Evolutionary conservation across 2,329 filamentous ascomycete species (phyloP).

Genomic region (Thielaviopsis ethacetica): DNA sequence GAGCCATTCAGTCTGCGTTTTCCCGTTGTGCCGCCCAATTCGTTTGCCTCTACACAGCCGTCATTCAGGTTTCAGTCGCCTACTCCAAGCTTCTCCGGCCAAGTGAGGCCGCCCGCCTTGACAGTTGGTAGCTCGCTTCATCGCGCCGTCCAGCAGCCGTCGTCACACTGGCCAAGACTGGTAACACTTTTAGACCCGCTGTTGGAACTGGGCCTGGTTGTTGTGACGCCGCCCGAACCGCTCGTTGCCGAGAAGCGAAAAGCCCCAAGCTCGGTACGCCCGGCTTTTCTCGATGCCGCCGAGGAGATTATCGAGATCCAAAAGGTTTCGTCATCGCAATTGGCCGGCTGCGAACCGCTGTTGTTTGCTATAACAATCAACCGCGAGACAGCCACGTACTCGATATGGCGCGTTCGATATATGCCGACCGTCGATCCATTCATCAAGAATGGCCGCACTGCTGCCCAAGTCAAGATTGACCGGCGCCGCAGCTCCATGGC

Average conservation of each 20-base stretch:
- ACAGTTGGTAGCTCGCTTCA: constrained; percentile 45
- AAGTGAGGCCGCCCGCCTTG: constrained; percentile 37
- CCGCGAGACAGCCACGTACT: constrained; percentile 57
- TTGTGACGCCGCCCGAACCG: constrained; percentile 39
- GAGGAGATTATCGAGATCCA: constrained; percentile 81
- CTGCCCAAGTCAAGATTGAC: constrained; percentile 25
- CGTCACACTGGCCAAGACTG: constrained; percentile 53
- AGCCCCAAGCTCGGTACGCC: constrained; percentile 23
- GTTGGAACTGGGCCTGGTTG: constrained; percentile 65
- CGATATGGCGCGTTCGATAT: constrained; percentile 71
- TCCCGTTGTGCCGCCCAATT: constrained; percentile 58
- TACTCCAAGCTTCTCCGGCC: constrained; percentile 29
- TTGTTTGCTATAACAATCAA: constrained; percentile 72
- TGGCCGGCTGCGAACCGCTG: constrained; percentile 30
- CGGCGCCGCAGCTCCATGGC: constrained; percentile 49
- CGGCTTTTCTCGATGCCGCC: constrained; percentile 47
- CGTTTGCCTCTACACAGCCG: constrained; percentile 58
- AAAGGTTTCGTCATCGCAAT: constrained; percentile 39
- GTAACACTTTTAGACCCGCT: constrained; percentile 78
- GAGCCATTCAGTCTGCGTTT: constrained; percentile 21
- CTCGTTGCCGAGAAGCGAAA: constrained; percentile 15
- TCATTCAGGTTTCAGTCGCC: constrained; percentile 24
- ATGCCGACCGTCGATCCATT: constrained; percentile 48
- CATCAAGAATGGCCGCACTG: constrained; percentile 19
- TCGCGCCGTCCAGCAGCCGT: constrained; percentile 31